These are phyloP conservation scores for Purshia tridentata DNA, from an alignment of 306 rosid species.

Conservation along the genomic window DNA sequence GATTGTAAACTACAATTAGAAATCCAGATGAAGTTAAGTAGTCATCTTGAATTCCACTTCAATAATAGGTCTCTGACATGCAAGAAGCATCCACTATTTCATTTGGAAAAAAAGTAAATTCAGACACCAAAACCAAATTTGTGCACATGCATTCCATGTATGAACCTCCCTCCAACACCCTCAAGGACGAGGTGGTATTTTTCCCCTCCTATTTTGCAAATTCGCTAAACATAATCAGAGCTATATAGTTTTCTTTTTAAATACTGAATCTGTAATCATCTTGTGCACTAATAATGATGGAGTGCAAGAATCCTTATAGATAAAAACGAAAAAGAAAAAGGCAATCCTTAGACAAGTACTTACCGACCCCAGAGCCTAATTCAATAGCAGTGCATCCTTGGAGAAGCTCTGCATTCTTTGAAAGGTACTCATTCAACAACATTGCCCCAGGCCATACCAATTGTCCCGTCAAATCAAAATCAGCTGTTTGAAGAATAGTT, in stretches of 20 bases:
- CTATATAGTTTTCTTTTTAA: not conserved
- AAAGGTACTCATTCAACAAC: conserved; percentile 77
- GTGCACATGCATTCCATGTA: not conserved
- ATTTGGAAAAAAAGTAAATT: not conserved
- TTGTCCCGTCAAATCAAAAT: conserved; percentile 94
- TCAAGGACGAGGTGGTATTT: not conserved
- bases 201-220: not conserved
- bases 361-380: conserved; percentile 96
- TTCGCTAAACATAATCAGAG: not conserved
- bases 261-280: not conserved
- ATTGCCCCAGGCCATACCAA: conserved; percentile 98
- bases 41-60: no score
- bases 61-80: no score
- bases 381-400: conserved; percentile 67
- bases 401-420: conserved; percentile 57
- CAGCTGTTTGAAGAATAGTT: conserved; percentile 60
- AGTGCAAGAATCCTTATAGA: not conserved
- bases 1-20: no score
- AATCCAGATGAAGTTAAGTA: no score
- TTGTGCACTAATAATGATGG: not conserved
- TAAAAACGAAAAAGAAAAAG: not conserved
- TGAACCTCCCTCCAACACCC: not conserved
- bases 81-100: no score
- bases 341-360: conserved; percentile 30
- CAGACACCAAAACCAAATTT: not conserved